Evolutionary conservation across 352 stramenopile genomes (phyloP).

Genomic region (Globisporangium spiculum): DNA sequence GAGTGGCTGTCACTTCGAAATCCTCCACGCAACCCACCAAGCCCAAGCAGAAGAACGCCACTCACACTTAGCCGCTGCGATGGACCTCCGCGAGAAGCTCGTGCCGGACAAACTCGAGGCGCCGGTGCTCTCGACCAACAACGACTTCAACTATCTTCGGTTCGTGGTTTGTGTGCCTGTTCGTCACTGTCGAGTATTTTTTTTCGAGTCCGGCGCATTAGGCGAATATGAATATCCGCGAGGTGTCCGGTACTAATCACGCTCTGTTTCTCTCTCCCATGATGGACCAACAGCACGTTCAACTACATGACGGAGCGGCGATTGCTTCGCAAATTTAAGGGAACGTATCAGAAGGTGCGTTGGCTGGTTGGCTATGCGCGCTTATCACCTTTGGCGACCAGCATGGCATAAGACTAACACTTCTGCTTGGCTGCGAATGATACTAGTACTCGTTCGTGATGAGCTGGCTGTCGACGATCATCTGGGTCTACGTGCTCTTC

Average conservation of each 20-base stretch:
- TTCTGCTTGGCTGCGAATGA: not conserved
- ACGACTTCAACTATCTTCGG: constrained; percentile 20
- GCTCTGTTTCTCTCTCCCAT: not conserved
- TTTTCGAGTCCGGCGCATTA: too few relatives aligned
- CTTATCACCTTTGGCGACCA: not conserved
- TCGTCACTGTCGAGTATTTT: not conserved
- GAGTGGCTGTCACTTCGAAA: not conserved
- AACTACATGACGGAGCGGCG: constrained; percentile 24
- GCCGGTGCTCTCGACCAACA: not conserved
- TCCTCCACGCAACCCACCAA: not conserved
- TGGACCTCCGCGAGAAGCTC: constrained; percentile 20
- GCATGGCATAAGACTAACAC: not conserved
- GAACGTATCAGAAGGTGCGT: constrained; percentile 21
- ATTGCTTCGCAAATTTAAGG: constrained; percentile 20
- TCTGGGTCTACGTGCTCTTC: constrained; percentile 29
- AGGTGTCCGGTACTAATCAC: not conserved
- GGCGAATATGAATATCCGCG: not conserved
- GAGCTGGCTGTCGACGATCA: constrained; percentile 17
- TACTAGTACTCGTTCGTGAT: constrained; percentile 24
- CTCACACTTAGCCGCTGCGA: not conserved
- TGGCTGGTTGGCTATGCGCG: not conserved
- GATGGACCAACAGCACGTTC: constrained; percentile 11
- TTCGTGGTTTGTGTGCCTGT: constrained; percentile 7
- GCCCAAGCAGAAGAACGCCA: not conserved
- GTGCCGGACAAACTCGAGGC: constrained; percentile 9